Evolutionary conservation across 2,329 filamentous ascomycete genomes (phyloP).

Genomic region (Gyromitra esculenta): DNA sequence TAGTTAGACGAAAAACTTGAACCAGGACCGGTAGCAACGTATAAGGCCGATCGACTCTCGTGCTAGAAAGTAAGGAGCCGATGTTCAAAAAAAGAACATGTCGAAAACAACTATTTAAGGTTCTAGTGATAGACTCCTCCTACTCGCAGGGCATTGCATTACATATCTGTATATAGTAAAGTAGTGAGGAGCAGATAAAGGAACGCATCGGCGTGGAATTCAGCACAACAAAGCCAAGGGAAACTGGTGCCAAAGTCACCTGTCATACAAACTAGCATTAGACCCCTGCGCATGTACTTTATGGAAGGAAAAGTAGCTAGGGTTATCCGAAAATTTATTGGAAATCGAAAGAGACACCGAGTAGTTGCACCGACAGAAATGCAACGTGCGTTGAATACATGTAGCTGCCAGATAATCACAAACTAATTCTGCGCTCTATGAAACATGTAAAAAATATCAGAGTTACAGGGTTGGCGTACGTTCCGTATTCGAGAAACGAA

Average conservation of each 20-base stretch:
- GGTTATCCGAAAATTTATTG: not conserved
- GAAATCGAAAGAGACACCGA: not conserved
- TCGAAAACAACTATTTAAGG: not conserved
- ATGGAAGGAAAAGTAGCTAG: not conserved
- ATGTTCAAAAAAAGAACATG: not conserved
- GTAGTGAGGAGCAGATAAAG: not conserved
- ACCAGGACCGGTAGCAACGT: too few species aligned
- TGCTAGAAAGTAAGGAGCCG: too few species aligned
- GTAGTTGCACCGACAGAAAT: conserved; percentile 1
- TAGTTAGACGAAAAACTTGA: too few species aligned
- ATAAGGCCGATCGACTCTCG: too few species aligned
- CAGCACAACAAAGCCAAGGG: not conserved
- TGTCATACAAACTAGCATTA: conserved; percentile 5
- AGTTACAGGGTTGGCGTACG: too few species aligned
- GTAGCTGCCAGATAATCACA: not conserved
- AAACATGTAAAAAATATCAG: conserved; percentile 9
- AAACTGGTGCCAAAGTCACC: conserved; percentile 10
- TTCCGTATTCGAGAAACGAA: not conserved
- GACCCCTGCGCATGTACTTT: conserved; percentile 22
- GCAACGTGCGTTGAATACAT: not conserved
- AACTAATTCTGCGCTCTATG: not conserved
- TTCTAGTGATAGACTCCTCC: not conserved
- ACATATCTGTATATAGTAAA: not conserved
- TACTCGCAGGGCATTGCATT: not conserved
- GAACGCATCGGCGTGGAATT: not conserved